These are phyloP conservation scores for Arthroderma sp. DNA, from an alignment of 2,329 filamentous ascomycete genomes.

Conservation along the genomic window DNA sequence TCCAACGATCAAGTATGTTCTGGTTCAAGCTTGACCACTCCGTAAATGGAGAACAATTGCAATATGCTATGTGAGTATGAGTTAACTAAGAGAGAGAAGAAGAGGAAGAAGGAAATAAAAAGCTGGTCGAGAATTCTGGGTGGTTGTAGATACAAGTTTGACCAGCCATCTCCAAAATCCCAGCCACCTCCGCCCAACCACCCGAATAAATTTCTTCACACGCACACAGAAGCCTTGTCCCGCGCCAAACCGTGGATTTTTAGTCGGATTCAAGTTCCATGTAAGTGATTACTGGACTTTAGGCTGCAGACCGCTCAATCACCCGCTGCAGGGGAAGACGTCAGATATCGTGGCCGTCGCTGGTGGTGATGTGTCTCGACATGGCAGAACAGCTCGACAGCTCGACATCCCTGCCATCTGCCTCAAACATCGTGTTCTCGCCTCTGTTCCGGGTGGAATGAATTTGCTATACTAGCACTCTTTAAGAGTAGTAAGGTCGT, in stretches of 20 bases:
- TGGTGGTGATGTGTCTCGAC: neutral
- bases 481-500: too few relatives aligned
- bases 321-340: neutral
- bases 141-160: neutral
- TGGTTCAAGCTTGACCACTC: neutral
- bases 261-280: too few relatives aligned
- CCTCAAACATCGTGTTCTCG: too few relatives aligned
- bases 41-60: neutral
- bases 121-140: neutral
- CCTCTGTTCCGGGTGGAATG: too few relatives aligned
- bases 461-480: too few relatives aligned
- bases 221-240: too few relatives aligned
- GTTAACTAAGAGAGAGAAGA: neutral
- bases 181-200: constrained; percentile 3
- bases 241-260: neutral
- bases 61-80: neutral
- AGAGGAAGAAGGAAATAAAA: neutral
- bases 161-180: neutral
- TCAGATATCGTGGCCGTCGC: neutral
- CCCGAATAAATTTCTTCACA: neutral
- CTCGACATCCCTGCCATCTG: neutral
- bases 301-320: neutral
- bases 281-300: too few relatives aligned
- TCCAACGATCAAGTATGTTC: neutral
- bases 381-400: neutral